Base-by-base conservation (phyloP, 495 filamentous ascomycete genomes). In the Neurospora pannonica region DNA sequence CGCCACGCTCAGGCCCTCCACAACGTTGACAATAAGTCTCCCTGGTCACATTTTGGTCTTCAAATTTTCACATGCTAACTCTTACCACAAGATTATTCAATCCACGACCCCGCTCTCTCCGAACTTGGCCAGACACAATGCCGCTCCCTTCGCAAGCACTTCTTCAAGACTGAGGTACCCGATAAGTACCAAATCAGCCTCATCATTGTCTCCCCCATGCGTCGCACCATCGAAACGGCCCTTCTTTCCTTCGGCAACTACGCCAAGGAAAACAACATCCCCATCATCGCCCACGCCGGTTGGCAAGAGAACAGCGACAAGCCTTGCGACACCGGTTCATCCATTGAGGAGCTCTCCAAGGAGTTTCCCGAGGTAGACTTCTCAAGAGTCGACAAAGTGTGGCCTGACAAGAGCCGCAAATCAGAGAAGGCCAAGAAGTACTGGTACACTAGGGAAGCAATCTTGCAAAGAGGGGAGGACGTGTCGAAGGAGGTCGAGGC, bases 241-340 rank as follows among this genome's bases (percentile, higher is more conserved):
- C 77, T 84, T 37, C 77, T 85, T 15, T 82, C 83, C 0, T 81
- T 90, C 28, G 84, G 83, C 21, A 87, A 85, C 81, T 79, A 90
- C 46, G 82, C 89, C 69, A 67, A 67, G 28, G 83, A 86, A 69
- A 79, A 83, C 54, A 87, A 86, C 5, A 77, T 90, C 17, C 85
- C 85, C 37, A 82, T 90, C 28, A 78, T 84, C 24, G 84, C 88
- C 2, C 83, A 89, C 71, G 85, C 89, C 2, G 83, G 83, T 36
- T 88, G 86, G 87, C 86, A 87, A 83, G 89, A 91, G 82, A 90
- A 87, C 76, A 85, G 86, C 38, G 82, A 76, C 71, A 85, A 88
- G 71, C 87, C 85, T 17, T 91, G 89, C 79, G 89, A 90, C 76
- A 86, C 82, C 3, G 89, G 89, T 31, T 85, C 83, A 6, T 74